These are phyloP conservation scores for Annulohypoxylon moriforme DNA, from an alignment of 495 filamentous ascomycete species.

Conservation along the genomic window DNA sequence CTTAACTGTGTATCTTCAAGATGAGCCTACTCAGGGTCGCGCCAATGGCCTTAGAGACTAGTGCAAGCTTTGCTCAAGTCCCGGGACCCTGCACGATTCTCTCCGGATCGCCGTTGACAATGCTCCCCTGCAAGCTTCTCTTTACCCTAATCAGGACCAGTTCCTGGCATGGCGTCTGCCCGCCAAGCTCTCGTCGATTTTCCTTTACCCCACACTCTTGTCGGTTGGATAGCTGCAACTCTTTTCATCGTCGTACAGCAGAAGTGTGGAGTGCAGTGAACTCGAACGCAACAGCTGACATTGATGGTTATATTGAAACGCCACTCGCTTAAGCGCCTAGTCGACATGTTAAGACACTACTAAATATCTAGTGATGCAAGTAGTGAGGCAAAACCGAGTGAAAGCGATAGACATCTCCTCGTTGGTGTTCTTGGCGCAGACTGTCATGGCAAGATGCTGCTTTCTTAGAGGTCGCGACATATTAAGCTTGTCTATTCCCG, in stretches of 20 bases:
- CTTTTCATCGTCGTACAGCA: conserved; percentile 46
- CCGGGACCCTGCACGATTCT: conserved; percentile 44
- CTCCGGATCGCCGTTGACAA: conserved; percentile 48
- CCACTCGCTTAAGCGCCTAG: conserved; percentile 51
- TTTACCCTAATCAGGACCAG: conserved; percentile 39
- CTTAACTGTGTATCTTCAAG: conserved; percentile 19
- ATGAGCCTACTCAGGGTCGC: conserved; percentile 36
- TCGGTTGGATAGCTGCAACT: conserved; percentile 44
- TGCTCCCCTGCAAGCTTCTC: conserved; percentile 32
- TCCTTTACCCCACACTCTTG: conserved; percentile 51
- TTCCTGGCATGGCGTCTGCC: conserved; percentile 39
- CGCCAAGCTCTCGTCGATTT: conserved; percentile 42
- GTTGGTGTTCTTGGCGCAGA: conserved; percentile 40
- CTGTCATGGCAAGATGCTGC: conserved; percentile 35
- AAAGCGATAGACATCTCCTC: conserved; percentile 43
- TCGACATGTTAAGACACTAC: conserved; percentile 39
- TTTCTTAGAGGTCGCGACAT: conserved; percentile 35
- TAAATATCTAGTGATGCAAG: conserved; percentile 39
- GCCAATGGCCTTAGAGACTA: conserved; percentile 41
- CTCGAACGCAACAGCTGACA: conserved; percentile 46
- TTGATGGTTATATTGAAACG: conserved; percentile 48
- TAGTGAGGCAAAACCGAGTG: conserved; percentile 46
- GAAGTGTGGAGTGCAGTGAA: conserved; percentile 51
- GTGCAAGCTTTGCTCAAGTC: conserved; percentile 41
- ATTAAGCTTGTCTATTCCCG: conserved; percentile 45